Conservation (phyloP, 768 basidiomycete species). For the Cystofilobasidium bisporidii region DNA sequence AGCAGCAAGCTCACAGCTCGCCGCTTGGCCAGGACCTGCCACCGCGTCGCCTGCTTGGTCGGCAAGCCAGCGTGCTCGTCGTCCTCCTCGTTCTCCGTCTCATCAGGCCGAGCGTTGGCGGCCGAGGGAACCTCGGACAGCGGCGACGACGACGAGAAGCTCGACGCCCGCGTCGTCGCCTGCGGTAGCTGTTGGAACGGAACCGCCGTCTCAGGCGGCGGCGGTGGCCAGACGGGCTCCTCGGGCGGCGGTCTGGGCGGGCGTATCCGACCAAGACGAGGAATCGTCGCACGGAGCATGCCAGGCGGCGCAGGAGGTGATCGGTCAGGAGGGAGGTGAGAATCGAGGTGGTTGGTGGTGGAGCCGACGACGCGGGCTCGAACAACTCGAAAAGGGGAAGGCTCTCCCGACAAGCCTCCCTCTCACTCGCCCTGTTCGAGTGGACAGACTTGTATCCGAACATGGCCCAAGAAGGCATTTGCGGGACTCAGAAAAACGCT, state of each 20-base stretch:
- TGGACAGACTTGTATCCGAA: no score
- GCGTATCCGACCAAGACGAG: conserved; percentile 1
- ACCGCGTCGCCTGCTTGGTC: conserved; percentile 1
- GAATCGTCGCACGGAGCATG: conserved; percentile 15
- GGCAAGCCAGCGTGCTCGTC: neutral
- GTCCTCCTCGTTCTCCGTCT: neutral
- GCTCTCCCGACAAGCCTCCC: no score
- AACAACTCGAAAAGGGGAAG: no score
- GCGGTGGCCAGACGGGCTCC: conserved; percentile 20
- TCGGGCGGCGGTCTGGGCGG: neutral
- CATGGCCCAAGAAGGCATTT: no score
- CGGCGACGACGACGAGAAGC: conserved; percentile 26
- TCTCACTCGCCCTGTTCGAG: no score
- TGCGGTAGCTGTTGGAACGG: conserved; percentile 13
- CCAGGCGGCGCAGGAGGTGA: no score
- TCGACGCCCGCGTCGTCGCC: neutral
- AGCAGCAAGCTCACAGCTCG: conserved; percentile 9
- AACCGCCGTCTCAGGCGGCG: neutral
- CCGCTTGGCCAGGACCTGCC: conserved; percentile 22
- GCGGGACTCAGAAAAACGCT: no score
- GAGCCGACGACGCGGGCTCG: no score
- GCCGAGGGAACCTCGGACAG: neutral
- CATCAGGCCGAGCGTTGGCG: neutral
- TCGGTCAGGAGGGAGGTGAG: no score
- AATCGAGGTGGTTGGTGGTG: no score